Conservation (phyloP, 176 grass and related monocot genomes). For the Oryza nivara region DNA sequence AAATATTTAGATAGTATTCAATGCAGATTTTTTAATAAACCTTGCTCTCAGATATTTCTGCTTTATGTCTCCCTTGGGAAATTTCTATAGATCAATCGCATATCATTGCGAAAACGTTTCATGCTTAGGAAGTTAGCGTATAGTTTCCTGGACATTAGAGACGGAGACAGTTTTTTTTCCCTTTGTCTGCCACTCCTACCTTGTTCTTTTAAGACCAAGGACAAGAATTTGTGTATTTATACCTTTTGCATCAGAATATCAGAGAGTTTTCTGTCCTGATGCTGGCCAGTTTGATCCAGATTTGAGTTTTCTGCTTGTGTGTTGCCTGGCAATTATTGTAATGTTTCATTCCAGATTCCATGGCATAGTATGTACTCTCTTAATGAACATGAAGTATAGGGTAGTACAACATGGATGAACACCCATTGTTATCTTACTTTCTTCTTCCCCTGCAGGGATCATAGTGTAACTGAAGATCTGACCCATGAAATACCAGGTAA, state of each 20-base stretch:
- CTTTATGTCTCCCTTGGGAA: not conserved
- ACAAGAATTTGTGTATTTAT: not conserved
- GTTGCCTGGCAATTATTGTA: not conserved
- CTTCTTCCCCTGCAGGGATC: conserved; percentile 14
- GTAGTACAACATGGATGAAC: not conserved
- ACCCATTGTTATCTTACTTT: not conserved
- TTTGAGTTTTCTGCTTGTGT: conserved; percentile 5
- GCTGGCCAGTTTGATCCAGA: not conserved
- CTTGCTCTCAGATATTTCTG: not conserved
- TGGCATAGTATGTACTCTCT: not conserved
- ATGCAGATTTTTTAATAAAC: no score
- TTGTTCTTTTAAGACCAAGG: not conserved
- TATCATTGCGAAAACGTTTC: conserved; percentile 7
- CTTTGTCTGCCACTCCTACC: not conserved
- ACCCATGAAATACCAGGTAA: conserved; percentile 31
- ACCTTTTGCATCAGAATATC: no score
- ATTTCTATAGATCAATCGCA: not conserved
- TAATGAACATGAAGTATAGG: not conserved
- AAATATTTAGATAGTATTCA: no score
- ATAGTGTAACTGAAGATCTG: conserved; percentile 23
- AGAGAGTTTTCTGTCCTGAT: not conserved
- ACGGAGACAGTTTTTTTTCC: not conserved
- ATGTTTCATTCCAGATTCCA: conserved; percentile 11
- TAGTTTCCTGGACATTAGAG: no score
- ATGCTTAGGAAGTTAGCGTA: not conserved